phyloP scores from a whole-genome alignment of 345 rosid genomes.

The Aethionema arabicum region DNA sequence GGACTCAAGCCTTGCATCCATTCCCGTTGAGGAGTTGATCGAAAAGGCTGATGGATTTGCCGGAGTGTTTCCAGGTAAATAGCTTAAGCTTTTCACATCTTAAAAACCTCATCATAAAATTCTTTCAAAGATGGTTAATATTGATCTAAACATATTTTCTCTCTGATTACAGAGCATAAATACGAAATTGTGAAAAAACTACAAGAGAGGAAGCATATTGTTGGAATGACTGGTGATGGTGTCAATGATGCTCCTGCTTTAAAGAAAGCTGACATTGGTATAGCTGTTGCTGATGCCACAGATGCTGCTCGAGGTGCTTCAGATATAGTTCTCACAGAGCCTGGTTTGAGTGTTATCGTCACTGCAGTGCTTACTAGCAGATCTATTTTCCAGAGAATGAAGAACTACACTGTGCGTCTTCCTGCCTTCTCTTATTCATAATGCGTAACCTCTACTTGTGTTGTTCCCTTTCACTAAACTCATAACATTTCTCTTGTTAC shows the following conservation, averaged over 20 bases:
- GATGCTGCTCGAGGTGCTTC: slow-evolving; percentile 94
- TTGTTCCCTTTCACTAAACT: slow-evolving; percentile 20
- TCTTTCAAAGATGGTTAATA: not conserved
- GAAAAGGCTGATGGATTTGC: slow-evolving; percentile 95
- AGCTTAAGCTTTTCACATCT: slow-evolving; percentile 10
- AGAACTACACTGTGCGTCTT: slow-evolving; percentile 69
- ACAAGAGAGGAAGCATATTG: slow-evolving; percentile 77
- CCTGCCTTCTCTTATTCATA: not conserved
- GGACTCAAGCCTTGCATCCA: slow-evolving; percentile 43
- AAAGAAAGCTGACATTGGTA: slow-evolving; percentile 86
- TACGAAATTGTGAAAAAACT: slow-evolving; percentile 76
- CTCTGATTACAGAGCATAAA: slow-evolving; percentile 65
- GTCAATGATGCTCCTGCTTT: slow-evolving; percentile 93
- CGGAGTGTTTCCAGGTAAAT: slow-evolving; percentile 85
- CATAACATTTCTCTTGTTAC: slow-evolving; percentile 13
- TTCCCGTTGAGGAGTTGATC: slow-evolving; percentile 72
- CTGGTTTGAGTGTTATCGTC: slow-evolving; percentile 86
- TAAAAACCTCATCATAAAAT: slow-evolving; percentile 11
- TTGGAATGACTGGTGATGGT: slow-evolving; percentile 97
- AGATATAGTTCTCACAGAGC: slow-evolving; percentile 89
- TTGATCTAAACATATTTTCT: slow-evolving; percentile 16
- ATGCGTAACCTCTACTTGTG: slow-evolving; percentile 4
- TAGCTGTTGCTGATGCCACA: slow-evolving; percentile 91
- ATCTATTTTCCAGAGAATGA: slow-evolving; percentile 93
- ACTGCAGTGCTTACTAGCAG: slow-evolving; percentile 94